These are phyloP conservation scores for Pistacia integerrima DNA, from an alignment of 345 rosid species.

Conservation along the genomic window DNA sequence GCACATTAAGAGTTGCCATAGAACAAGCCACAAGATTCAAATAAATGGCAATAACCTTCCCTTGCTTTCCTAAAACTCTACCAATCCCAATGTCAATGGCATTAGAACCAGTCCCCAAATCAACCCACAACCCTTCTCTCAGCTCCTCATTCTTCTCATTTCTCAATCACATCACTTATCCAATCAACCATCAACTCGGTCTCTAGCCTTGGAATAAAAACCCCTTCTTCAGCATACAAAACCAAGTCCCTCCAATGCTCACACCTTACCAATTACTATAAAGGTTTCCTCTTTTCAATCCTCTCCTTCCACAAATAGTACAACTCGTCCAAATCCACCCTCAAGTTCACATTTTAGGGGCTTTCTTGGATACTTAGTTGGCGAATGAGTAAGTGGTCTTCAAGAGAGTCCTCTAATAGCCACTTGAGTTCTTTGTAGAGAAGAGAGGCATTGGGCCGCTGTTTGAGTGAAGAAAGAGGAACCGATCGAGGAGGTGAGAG, in stretches of 20 bases:
- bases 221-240: too few relatives aligned
- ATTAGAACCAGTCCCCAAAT: conserved; percentile 75
- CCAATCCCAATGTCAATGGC: conserved; percentile 84
- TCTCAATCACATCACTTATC: conserved; percentile 48
- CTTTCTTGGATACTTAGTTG: conserved; percentile 23
- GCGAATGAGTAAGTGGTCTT: conserved; percentile 29
- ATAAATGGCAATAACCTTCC: conserved; percentile 76
- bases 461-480: conserved; percentile 48
- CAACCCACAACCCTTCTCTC: not conserved
- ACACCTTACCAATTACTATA: too few relatives aligned
- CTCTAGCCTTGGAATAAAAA: conserved; percentile 67
- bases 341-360: not conserved
- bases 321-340: too few relatives aligned
- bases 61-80: conserved; percentile 39
- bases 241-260: too few relatives aligned
- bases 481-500: conserved; percentile 58
- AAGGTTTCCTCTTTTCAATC: too few relatives aligned
- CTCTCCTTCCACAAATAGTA: too few relatives aligned
- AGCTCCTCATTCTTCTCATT: conserved; percentile 17
- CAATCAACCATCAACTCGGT: conserved; percentile 77
- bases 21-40: conserved; percentile 63
- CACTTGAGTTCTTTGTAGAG: conserved; percentile 76
- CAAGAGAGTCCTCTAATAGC: conserved; percentile 71
- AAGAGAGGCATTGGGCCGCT: conserved; percentile 63
- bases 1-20: conserved; percentile 64